Evolutionary conservation across 306 rosid species (phyloP).

Genomic region (Prunus fruticosa): DNA sequence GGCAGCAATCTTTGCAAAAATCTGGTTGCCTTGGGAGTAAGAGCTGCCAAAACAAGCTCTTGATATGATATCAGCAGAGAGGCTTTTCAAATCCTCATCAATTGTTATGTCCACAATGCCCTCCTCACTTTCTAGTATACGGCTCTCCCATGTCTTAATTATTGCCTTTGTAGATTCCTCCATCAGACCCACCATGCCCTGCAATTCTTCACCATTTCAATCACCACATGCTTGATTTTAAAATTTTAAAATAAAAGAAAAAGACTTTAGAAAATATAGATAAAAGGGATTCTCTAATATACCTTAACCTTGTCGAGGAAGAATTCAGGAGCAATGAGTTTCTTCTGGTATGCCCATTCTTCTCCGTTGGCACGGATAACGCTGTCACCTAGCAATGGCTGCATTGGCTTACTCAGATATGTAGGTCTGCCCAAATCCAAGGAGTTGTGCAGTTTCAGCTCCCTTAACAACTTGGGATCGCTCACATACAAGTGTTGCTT

Average conservation of each 20-base stretch:
- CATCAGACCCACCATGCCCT: conserved; percentile 6
- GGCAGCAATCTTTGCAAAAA: conserved; percentile 11
- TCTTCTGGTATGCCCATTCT: conserved; percentile 10
- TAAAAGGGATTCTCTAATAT: not conserved
- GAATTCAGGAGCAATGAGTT: conserved; percentile 14
- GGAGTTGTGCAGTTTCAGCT: conserved; percentile 18
- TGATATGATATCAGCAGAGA: conserved; percentile 7
- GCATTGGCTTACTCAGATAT: conserved; percentile 5
- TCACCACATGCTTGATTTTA: not conserved
- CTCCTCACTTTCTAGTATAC: not conserved
- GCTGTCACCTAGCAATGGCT: conserved; percentile 9
- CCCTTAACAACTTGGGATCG: conserved; percentile 12
- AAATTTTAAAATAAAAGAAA: too few relatives aligned
- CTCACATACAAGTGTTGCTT: conserved; percentile 10
- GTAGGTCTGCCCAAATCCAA: conserved; percentile 9
- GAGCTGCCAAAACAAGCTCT: conserved; percentile 16
- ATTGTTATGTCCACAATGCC: not conserved
- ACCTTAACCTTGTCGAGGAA: conserved; percentile 12
- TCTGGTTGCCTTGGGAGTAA: conserved; percentile 15
- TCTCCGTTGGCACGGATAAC: conserved; percentile 5
- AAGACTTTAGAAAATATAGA: too few relatives aligned
- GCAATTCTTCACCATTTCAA: not conserved
- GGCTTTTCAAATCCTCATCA: conserved; percentile 9
- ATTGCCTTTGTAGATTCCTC: conserved; percentile 8
- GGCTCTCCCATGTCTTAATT: conserved; percentile 7